These are phyloP conservation scores for Apodospora peruviana DNA, from an alignment of 495 filamentous ascomycete genomes.

Conservation along the genomic window DNA sequence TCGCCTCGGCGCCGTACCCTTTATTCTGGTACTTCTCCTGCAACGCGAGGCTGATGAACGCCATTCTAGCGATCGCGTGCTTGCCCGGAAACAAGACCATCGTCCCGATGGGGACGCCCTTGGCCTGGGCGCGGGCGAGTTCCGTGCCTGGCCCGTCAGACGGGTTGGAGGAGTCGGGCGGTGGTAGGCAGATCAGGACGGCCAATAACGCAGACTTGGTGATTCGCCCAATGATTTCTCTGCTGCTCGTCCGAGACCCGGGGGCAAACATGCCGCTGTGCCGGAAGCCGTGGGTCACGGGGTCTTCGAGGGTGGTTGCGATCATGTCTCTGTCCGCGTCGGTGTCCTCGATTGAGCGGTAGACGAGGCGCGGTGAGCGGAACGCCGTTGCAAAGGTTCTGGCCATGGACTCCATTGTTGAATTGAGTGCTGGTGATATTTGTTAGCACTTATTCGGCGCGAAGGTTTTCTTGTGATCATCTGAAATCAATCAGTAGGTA, in stretches of 20 bases:
- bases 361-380: constrained; percentile 27
- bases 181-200: constrained; percentile 30
- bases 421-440: too few species aligned
- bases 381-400: too few species aligned
- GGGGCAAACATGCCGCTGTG: constrained; percentile 14
- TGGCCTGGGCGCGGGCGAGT: neutral
- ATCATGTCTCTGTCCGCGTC: constrained; percentile 13
- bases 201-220: constrained; percentile 20
- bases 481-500: too few species aligned
- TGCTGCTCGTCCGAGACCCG: neutral
- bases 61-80: constrained; percentile 20
- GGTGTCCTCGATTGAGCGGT: constrained; percentile 24
- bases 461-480: too few species aligned
- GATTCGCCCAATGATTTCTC: neutral
- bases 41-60: constrained; percentile 24
- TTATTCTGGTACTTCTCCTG: constrained; percentile 26
- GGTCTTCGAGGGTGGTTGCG: constrained; percentile 4
- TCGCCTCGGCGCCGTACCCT: constrained; percentile 44
- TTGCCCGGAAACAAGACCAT: constrained; percentile 12
- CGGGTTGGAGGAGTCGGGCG: constrained; percentile 2
- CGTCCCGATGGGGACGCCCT: constrained; percentile 15
- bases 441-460: too few species aligned
- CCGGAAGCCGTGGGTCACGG: constrained; percentile 8
- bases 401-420: too few species aligned
- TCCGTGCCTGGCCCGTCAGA: neutral